phyloP scores from a whole-genome alignment of 164 flowering plant species.

The Hamamelis virginiana region DNA sequence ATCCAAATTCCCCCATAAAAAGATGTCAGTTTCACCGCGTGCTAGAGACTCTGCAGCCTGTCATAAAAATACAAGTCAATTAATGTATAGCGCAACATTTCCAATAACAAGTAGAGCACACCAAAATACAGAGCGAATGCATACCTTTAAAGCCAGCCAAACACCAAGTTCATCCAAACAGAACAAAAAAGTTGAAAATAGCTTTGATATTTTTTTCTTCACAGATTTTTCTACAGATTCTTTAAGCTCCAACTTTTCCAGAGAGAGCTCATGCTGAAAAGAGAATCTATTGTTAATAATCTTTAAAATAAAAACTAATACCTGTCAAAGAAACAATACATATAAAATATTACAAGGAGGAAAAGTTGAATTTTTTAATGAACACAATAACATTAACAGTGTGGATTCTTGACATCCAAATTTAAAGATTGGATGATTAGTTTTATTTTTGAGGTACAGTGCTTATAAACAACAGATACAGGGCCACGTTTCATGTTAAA shows the following conservation, averaged over 20 bases:
- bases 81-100: not conserved
- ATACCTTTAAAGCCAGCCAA: conserved; percentile 74
- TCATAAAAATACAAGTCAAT: conserved; percentile 5
- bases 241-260: conserved; percentile 26
- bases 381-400: not conserved
- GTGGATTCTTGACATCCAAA: not conserved
- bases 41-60: conserved; percentile 72
- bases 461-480: not conserved
- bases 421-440: not conserved
- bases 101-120: not conserved
- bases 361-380: not conserved
- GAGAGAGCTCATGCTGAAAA: conserved; percentile 38
- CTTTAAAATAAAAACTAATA: not conserved
- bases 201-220: conserved; percentile 38
- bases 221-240: conserved; percentile 30
- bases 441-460: not conserved
- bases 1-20: conserved; percentile 46
- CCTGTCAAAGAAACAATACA: not conserved
- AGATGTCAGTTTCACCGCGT: conserved; percentile 26
- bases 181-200: conserved; percentile 35
- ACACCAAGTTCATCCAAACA: conserved; percentile 77
- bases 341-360: not conserved
- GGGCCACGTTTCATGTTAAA: no score
- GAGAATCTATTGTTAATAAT: conserved; percentile 6
- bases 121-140: not conserved